Conservation (phyloP, 371 early-diverging fungal species). For the Circinella minor region DNA sequence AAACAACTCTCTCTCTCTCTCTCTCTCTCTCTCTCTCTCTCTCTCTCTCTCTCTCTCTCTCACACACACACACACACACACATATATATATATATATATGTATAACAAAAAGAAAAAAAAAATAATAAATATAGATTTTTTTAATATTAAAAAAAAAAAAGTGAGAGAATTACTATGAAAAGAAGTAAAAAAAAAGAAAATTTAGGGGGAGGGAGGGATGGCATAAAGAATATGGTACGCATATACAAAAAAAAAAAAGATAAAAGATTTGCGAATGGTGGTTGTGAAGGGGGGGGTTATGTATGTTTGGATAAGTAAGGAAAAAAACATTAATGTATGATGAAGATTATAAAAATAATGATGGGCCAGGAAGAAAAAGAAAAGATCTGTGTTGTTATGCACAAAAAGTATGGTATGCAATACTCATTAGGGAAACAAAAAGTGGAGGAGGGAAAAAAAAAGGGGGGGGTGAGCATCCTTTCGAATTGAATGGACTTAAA, state of each 20-base stretch:
- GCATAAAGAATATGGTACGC: conserved; percentile 10
- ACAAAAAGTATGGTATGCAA: conserved; percentile 9
- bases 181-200: conserved; percentile 4
- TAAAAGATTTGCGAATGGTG: no score
- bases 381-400: conserved; percentile 5
- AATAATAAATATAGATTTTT: not conserved
- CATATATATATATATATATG: not conserved
- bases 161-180: no score
- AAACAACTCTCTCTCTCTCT: no score
- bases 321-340: not conserved
- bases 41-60: no score
- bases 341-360: conserved; percentile 5
- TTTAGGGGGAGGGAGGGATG: not conserved
- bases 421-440: conserved; percentile 13
- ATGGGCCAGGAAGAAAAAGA: no score
- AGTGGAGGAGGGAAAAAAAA: not conserved
- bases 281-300: not conserved
- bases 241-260: conserved; percentile 1
- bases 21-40: no score
- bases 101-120: not conserved
- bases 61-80: not conserved
- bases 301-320: not conserved
- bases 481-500: not conserved
- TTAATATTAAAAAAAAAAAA: not conserved
- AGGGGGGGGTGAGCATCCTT: not conserved